Evolutionary conservation across 2,329 filamentous ascomycete genomes (phyloP).

Genomic region (Penicillium hordei): DNA sequence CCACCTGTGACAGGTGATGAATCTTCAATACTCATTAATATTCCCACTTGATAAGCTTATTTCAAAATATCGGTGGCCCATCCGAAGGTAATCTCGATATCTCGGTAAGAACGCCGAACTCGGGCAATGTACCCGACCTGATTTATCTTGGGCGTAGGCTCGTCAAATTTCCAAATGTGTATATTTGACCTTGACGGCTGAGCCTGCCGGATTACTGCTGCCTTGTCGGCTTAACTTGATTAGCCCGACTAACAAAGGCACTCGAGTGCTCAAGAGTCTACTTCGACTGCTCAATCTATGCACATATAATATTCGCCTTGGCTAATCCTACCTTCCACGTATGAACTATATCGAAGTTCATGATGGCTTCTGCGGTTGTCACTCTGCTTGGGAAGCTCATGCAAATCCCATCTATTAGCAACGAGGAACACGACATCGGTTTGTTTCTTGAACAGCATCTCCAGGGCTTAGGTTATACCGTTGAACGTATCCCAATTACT

Average conservation of each 20-base stretch:
- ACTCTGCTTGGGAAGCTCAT: neutral
- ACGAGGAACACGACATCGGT: too few relatives aligned
- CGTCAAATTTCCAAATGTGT: too few relatives aligned
- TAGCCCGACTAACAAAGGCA: neutral
- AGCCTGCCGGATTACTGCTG: too few relatives aligned
- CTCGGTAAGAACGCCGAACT: neutral
- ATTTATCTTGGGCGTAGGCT: too few relatives aligned
- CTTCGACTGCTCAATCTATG: neutral
- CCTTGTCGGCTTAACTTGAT: neutral
- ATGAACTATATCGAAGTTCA: neutral
- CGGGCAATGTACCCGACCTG: neutral
- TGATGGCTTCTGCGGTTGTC: neutral
- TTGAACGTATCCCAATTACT: too few relatives aligned
- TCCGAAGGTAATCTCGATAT: neutral
- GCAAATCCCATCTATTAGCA: neutral
- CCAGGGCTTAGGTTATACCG: too few relatives aligned
- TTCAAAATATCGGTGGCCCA: neutral
- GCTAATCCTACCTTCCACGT: neutral
- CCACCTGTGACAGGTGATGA: neutral
- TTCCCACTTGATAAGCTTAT: neutral
- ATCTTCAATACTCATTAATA: neutral
- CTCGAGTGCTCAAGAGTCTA: neutral
- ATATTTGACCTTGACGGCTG: too few relatives aligned
- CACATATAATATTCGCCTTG: neutral
- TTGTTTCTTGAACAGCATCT: too few relatives aligned